phyloP scores from a whole-genome alignment of 2,329 filamentous ascomycete species.

The Emergomyces orientalis region DNA sequence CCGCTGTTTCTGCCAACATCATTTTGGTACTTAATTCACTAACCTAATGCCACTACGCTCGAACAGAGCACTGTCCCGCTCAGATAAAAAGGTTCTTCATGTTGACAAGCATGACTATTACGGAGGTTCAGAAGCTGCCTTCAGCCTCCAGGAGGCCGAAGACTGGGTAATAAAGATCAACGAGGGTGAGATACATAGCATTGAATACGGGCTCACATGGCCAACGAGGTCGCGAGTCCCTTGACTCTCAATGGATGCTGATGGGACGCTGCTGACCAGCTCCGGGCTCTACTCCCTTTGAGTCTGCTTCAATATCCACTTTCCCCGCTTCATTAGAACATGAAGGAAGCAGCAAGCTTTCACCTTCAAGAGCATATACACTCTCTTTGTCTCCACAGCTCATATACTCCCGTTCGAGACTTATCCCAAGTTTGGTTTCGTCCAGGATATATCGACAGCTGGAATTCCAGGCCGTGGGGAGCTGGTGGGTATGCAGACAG shows the following conservation, averaged over 20 bases:
- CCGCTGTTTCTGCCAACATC: slow-evolving; percentile 38
- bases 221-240: slow-evolving; percentile 9
- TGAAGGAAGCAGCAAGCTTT: slow-evolving; percentile 18
- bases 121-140: slow-evolving; percentile 73
- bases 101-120: slow-evolving; percentile 83
- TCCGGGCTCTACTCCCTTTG: slow-evolving; percentile 29
- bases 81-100: slow-evolving; percentile 83
- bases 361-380: slow-evolving; percentile 63
- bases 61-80: slow-evolving; percentile 76
- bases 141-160: slow-evolving; percentile 73
- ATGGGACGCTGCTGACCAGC: slow-evolving; percentile 21
- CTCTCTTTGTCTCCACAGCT: slow-evolving; percentile 77
- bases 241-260: slow-evolving; percentile 19
- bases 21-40: slow-evolving; percentile 46
- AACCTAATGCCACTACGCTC: slow-evolving; percentile 42
- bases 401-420: slow-evolving; percentile 70
- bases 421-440: slow-evolving; percentile 74
- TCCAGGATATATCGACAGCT: slow-evolving; percentile 81
- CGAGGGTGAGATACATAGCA: slow-evolving; percentile 25
- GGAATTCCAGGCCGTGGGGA: slow-evolving; percentile 87
- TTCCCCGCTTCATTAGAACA: slow-evolving; percentile 16
- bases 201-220: background rate
- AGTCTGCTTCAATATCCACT: slow-evolving; percentile 29
- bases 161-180: slow-evolving; percentile 54
- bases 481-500: slow-evolving; percentile 65